phyloP scores from a whole-genome alignment of 2,329 filamentous ascomycete genomes.

The Ceratocystis ficicola region DNA sequence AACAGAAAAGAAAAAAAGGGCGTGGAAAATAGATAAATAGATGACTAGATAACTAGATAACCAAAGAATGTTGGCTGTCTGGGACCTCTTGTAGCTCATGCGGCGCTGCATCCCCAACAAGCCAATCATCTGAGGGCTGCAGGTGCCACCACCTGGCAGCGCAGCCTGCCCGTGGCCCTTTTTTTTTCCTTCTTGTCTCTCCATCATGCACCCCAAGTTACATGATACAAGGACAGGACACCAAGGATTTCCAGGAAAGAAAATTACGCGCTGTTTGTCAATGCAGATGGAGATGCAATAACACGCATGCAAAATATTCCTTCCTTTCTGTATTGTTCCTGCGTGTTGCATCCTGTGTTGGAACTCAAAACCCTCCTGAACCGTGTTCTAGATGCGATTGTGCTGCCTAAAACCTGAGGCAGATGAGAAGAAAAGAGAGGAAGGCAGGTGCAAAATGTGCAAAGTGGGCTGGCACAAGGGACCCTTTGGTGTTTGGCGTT shows the following conservation, averaged over 20 bases:
- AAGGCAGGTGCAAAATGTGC: too few relatives aligned
- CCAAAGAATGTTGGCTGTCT: too few relatives aligned
- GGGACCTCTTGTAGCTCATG: too few relatives aligned
- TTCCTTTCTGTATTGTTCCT: neutral
- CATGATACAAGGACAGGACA: neutral
- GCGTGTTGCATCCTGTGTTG: neutral
- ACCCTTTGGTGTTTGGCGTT: neutral
- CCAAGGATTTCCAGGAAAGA: neutral
- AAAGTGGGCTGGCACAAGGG: too few relatives aligned
- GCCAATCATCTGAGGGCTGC: neutral
- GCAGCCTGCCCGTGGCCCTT: neutral
- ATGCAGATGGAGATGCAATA: neutral
- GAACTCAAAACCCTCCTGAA: neutral
- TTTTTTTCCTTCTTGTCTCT: neutral
- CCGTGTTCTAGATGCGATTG: neutral
- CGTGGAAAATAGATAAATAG: neutral
- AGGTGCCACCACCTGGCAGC: neutral
- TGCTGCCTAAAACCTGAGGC: neutral
- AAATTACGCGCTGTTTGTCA: neutral
- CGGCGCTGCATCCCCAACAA: too few relatives aligned
- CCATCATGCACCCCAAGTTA: neutral
- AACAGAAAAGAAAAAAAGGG: neutral
- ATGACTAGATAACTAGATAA: too few relatives aligned
- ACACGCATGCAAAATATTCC: neutral
- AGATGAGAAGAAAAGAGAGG: neutral